Base-by-base conservation (phyloP, 495 filamentous ascomycete genomes). In the Penicillium pulvis region DNA sequence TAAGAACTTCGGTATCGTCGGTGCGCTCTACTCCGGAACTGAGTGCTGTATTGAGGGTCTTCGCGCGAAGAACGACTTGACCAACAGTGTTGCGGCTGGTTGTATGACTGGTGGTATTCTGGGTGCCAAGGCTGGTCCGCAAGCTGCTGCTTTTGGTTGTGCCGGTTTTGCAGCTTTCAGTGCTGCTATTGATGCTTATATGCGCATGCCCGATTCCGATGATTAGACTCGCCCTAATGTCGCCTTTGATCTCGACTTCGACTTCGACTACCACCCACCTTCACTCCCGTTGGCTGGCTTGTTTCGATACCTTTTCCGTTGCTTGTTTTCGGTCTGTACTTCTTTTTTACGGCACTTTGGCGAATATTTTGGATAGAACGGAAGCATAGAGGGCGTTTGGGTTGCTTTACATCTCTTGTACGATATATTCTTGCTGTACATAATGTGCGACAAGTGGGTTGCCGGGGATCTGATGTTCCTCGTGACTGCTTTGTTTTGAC, bases 81-180 rank as follows among this genome's bases (percentile, higher is more conserved):
- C 79, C 55, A 98, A 98, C 78, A 91, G 92, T 33, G 84, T 93
- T 7, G 83, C 87, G 8, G 90, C 93, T 3, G 94, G 94, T 0
- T 98, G 95, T 73, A 74, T 97, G 20, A 98, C 94, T 7, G 94
- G 94, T 11, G 94, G 92, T 16, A 88, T 90, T 35, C 72, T 98
- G 52, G 93, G 90, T 30, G 83, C 85, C 12, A 88, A 87, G 68
- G 93, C 90, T 3, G 94, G 94, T 4, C 94, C 94, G 4, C 90
- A 95, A 72, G 95, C 94, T 23, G 91, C 90, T 20, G 90, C 88
- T 7, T 75, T 92, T 19, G 94, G 94, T 7, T 98, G 95, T 74
- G 92, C 85, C 5, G 94, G 94, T 7, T 98, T 98, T 71, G 94
- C 94, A 49, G 95, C 92, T 28, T 98, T 98, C 69, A 92, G 88